These are phyloP conservation scores for Pythium aquatile DNA, from an alignment of 352 stramenopile genomes.

Conservation along the genomic window DNA sequence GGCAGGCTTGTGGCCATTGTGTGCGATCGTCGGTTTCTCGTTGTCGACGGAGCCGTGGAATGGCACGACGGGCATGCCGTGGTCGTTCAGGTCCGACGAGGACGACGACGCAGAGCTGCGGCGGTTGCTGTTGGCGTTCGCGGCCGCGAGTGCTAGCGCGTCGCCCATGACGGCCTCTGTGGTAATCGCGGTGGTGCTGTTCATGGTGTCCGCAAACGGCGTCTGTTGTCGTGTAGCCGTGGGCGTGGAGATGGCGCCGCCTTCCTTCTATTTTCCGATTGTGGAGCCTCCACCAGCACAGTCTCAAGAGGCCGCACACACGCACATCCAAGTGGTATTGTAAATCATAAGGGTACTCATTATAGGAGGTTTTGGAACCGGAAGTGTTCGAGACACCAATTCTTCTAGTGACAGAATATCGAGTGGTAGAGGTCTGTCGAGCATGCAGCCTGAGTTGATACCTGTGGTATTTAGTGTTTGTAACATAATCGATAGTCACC, in stretches of 20 bases:
- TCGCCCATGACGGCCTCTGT: background rate
- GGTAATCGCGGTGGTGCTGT: slow-evolving; percentile 4
- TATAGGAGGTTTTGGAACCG: background rate
- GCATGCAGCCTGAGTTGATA: background rate
- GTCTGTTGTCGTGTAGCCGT: background rate
- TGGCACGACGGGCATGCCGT: slow-evolving; percentile 27
- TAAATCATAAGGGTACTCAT: background rate
- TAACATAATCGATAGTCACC: no score
- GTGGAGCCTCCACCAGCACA: background rate
- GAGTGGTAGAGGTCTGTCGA: background rate
- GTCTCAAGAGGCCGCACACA: background rate
- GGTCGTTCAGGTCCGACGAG: slow-evolving; percentile 27
- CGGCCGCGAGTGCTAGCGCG: slow-evolving; percentile 13
- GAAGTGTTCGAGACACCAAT: no score
- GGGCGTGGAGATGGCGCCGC: background rate
- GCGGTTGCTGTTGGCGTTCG: slow-evolving; percentile 16
- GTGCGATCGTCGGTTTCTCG: slow-evolving; percentile 9
- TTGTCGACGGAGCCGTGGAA: slow-evolving; percentile 11
- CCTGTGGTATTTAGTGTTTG: background rate
- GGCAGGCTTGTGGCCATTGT: slow-evolving; percentile 8
- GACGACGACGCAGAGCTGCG: slow-evolving; percentile 30
- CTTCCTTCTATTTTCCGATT: slow-evolving; percentile 7
- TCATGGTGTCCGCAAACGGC: slow-evolving; percentile 2
- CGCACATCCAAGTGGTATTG: background rate
- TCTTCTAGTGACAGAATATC: background rate